These are phyloP conservation scores for Trametes sanguinea DNA, from an alignment of 768 basidiomycete species.

Conservation along the genomic window DNA sequence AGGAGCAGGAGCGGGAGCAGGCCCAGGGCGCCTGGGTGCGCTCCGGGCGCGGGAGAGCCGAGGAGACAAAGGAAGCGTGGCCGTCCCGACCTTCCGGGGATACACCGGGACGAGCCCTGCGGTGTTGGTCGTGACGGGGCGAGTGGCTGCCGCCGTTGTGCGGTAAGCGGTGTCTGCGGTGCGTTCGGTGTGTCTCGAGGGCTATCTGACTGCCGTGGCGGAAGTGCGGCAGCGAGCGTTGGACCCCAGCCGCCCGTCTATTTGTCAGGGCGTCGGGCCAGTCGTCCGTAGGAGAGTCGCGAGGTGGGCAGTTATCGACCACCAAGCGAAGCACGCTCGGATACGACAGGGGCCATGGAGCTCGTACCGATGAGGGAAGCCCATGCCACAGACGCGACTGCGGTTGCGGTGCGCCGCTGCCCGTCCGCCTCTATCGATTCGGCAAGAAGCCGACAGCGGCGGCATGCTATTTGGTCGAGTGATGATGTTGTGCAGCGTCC, in stretches of 20 bases:
- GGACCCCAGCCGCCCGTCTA: not conserved
- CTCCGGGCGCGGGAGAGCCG: not conserved
- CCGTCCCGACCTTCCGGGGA: slow-evolving; percentile 12
- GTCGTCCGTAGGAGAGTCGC: not conserved
- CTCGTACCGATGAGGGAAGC: slow-evolving; percentile 1
- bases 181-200: not conserved
- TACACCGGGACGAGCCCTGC: slow-evolving; percentile 4
- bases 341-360: not conserved
- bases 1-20: not conserved
- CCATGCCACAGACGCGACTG: no score
- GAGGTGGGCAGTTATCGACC: not conserved
- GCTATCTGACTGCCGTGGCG: not conserved
- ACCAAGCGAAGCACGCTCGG: not conserved
- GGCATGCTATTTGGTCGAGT: not conserved
- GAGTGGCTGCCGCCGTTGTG: not conserved
- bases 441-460: not conserved
- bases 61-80: slow-evolving; percentile 2
- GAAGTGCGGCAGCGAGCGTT: not conserved
- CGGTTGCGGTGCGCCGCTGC: not conserved
- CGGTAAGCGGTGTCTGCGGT: not conserved
- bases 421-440: not conserved
- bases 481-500: not conserved
- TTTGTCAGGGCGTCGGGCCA: not conserved
- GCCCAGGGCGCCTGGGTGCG: not conserved
- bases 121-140: not conserved